A percentile compares a stretch with the other conserved stretches of the same genome.
Conservation (phyloP, 371 early-diverging fungal genomes). For the Mortierella sp. region DNA sequence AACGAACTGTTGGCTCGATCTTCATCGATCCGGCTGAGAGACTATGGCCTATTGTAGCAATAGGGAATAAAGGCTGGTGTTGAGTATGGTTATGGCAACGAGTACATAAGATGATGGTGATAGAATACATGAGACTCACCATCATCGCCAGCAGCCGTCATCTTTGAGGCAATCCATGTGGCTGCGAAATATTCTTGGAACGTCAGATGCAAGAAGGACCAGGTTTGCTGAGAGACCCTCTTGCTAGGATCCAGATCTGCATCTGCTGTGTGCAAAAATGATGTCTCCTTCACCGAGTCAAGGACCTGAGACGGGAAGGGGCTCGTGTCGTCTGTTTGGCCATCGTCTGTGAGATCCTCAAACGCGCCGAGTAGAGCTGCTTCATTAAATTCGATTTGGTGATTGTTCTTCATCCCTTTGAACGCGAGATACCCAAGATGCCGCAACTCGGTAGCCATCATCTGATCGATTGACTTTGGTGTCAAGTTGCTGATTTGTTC, state of each 20-base stretch:
- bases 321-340: background rate
- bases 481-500: background rate
- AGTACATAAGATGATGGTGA: constrained; percentile 8
- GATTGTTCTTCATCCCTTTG: constrained; percentile 19
- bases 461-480: background rate
- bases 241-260: constrained; percentile 12
- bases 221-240: constrained; percentile 8
- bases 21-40: constrained; percentile 21
- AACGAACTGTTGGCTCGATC: constrained; percentile 3
- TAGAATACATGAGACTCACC: constrained; percentile 10
- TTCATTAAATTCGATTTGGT: constrained; percentile 30
- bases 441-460: constrained; percentile 21
- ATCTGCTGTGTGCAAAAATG: constrained; percentile 30
- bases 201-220: constrained; percentile 29
- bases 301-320: constrained; percentile 2
- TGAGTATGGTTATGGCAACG: constrained; percentile 8
- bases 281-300: constrained; percentile 19
- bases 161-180: constrained; percentile 19
- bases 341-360: constrained; percentile 8
- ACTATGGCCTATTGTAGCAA: constrained; percentile 8
- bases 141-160: constrained; percentile 14
- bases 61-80: constrained; percentile 5
- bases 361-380: background rate
- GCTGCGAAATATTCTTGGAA: constrained; percentile 39
- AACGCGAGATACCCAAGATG: constrained; percentile 33